These are phyloP conservation scores for Paragyromitra xinjiangensis DNA, from an alignment of 495 filamentous ascomycete species.

Conservation along the genomic window DNA sequence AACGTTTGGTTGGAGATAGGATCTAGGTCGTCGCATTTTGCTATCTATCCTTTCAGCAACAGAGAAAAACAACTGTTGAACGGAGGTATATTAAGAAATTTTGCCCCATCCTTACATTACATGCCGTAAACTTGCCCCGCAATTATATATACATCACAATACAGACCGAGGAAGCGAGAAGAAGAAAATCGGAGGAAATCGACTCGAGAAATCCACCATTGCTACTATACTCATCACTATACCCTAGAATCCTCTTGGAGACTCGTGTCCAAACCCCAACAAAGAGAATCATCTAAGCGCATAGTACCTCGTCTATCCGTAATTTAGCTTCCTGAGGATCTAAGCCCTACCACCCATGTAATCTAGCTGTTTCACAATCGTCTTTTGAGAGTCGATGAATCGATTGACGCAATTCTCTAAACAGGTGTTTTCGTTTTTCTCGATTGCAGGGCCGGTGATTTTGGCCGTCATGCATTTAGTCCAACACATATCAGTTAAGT, in stretches of 20 bases:
- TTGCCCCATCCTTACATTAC: not conserved
- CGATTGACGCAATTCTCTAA: conserved; percentile 90
- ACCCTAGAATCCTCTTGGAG: not conserved
- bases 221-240: not conserved
- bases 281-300: not conserved
- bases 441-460: conserved; percentile 72
- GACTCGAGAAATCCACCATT: not conserved
- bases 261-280: not conserved
- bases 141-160: not conserved
- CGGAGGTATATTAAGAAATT: too few relatives aligned
- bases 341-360: conserved; percentile 63
- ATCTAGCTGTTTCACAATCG: conserved; percentile 82
- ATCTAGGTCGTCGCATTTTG: too few relatives aligned
- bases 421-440: conserved; percentile 79
- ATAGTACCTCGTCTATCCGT: not conserved
- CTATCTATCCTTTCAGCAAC: too few relatives aligned
- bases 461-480: conserved; percentile 80
- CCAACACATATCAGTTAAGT: conserved; percentile 88
- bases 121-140: not conserved
- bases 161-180: not conserved
- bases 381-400: conserved; percentile 85
- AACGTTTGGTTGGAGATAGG: too few relatives aligned
- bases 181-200: not conserved
- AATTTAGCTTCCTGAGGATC: conserved; percentile 8
- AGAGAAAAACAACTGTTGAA: too few relatives aligned